A percentile compares a stretch with the other conserved stretches of the same genome.
Evolutionary conservation across 1,139 yeast species (phyloP).

Genomic region (Yamadazyma jaroonii): DNA sequence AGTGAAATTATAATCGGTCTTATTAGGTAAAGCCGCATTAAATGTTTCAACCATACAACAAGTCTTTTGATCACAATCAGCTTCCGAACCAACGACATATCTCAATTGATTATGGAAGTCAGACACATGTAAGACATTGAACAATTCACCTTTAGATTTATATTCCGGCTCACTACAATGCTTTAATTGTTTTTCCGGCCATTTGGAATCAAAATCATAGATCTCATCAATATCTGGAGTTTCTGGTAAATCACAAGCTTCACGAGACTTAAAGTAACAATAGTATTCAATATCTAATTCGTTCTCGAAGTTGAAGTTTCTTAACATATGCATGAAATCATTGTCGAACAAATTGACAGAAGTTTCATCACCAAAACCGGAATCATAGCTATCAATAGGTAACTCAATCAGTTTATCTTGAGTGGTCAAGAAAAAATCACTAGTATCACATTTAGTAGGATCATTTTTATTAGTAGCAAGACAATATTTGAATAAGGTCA

Average conservation of each 20-base stretch:
- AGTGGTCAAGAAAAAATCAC: slow-evolving; percentile 39
- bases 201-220: slow-evolving; percentile 25
- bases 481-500: slow-evolving; percentile 36
- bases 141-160: slow-evolving; percentile 21
- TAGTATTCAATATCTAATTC: slow-evolving; percentile 34
- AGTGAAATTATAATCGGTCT: slow-evolving; percentile 31
- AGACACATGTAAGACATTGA: slow-evolving; percentile 63
- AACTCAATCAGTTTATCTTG: slow-evolving; percentile 18
- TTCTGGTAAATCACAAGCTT: slow-evolving; percentile 28
- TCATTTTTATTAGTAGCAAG: slow-evolving; percentile 24
- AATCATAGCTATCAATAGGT: slow-evolving; percentile 17
- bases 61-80: slow-evolving; percentile 52
- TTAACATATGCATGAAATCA: slow-evolving; percentile 37
- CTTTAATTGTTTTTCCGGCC: slow-evolving; percentile 29
- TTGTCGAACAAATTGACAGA: slow-evolving; percentile 37
- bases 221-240: slow-evolving; percentile 25
- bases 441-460: slow-evolving; percentile 31
- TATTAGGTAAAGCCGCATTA: slow-evolving; percentile 25
- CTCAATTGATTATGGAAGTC: slow-evolving; percentile 63
- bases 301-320: slow-evolving; percentile 32
- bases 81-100: slow-evolving; percentile 57
- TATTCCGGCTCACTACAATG: slow-evolving; percentile 21
- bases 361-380: slow-evolving; percentile 22
- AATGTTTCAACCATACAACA: slow-evolving; percentile 47
- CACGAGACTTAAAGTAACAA: slow-evolving; percentile 25